Percentiles rank a stretch among this genome's conserved stretches.
These are phyloP conservation scores for Fraxinus velutina DNA, from an alignment of 305 asterid genomes.

Conservation along the genomic window DNA sequence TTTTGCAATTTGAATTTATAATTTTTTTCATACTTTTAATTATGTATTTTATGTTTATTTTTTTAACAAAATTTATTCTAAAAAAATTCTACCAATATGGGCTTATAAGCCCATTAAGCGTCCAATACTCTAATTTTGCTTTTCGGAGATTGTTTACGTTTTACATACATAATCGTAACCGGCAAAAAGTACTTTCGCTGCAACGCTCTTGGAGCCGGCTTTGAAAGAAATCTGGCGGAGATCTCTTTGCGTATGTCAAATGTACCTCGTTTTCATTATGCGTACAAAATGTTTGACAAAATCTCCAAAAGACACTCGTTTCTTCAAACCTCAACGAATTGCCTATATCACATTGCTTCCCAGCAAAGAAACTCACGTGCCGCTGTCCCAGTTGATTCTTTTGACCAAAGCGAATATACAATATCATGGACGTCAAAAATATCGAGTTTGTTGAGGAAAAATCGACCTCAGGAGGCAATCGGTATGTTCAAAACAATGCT, in stretches of 20 bases:
- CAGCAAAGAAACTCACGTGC: conserved; percentile 20
- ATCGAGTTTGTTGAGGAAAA: conserved; percentile 49
- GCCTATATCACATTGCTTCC: conserved; percentile 25
- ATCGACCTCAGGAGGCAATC: conserved; percentile 55
- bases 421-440: conserved; percentile 53
- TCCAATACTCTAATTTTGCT: neutral
- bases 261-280: conserved; percentile 32
- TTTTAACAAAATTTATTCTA: neutral
- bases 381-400: conserved; percentile 38
- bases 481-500: conserved; percentile 66
- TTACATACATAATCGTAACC: neutral
- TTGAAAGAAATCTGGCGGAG: neutral
- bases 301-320: conserved; percentile 37
- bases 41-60: too few species aligned
- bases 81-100: neutral
- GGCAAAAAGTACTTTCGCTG: neutral
- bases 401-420: conserved; percentile 33
- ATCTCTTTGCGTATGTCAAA: conserved; percentile 11
- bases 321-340: conserved; percentile 19
- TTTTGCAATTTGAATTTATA: neutral
- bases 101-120: neutral
- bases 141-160: neutral
- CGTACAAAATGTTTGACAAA: conserved; percentile 56
- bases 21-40: too few species aligned
- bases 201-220: neutral